Base-by-base conservation (phyloP, 805 yeast species). In the Yarrowia yakushimensis region DNA sequence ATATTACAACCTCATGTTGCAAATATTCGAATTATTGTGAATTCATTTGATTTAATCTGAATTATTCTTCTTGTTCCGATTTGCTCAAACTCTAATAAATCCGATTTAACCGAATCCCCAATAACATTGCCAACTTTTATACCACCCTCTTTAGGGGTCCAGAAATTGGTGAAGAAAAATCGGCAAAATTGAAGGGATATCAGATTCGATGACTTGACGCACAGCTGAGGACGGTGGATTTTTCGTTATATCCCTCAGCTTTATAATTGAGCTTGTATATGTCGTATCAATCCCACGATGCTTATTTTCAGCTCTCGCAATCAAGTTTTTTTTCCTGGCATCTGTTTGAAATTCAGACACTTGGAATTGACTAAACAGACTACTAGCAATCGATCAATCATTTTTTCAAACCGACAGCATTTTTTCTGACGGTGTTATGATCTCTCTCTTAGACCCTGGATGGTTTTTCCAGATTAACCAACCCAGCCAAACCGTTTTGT, bases 391-490 rank as follows among this genome's bases (percentile, higher is more conserved):
- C n/a, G n/a, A n/a, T n/a, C n/a, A n/a, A n/a, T n/a, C n/a, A n/a
- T n/a, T n/a, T n/a, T n/a, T n/a, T n/a, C n/a, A n/a, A n/a, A n/a
- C n/a, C n/a, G n/a, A n/a, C n/a, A n/a, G n/a, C n/a, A n/a, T n/a
- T n/a, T n/a, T n/a, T n/a, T n/a, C n/a, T n/a, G n/a, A n/a, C n/a
- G n/a, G n/a, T n/a, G n/a, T n/a, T n/a, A n/a, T n/a, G n/a, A n/a
- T n/a, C n/a, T n/a, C n/a, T n/a, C n/a, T n/a, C n/a, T n/a, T n/a
- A n/a, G n/a, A n/a, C n/a, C n/a, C n/a, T n/a, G n/a, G n/a, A n/a
- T n/a, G n/a, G n/a, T n/a, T n/a, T n/a, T n/a, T n/a, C n/a, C n/a
- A 42, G 48, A 42, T 42, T 42, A 42, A 43, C 34, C 15, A 42
- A 11, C n/a, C 23, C 17, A 43, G 50, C 3, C 34, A 27, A 43